These are phyloP conservation scores for Alternaria hordeiaustralica DNA, from an alignment of 2,329 filamentous ascomycete species.

Conservation along the genomic window DNA sequence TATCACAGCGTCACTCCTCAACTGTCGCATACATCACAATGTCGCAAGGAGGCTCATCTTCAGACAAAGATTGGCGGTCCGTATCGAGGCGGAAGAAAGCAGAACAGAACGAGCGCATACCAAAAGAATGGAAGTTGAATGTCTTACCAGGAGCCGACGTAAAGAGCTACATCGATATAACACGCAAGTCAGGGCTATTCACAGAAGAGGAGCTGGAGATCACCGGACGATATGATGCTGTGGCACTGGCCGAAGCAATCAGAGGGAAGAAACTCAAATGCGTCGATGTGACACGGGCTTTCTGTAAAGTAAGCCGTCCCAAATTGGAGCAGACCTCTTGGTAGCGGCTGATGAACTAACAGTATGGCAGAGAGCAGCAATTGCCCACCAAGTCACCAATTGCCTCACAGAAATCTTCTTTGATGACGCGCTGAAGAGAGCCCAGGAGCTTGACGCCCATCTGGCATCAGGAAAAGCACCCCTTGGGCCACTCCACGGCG, in stretches of 20 bases:
- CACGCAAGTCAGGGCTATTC: constrained; percentile 61
- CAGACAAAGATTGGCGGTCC: constrained; percentile 46
- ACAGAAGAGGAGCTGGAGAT: constrained; percentile 60
- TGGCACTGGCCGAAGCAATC: constrained; percentile 47
- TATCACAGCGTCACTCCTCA: background rate
- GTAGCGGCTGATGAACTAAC: background rate
- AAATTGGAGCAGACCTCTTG: background rate
- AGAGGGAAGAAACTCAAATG: constrained; percentile 43
- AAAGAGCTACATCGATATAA: constrained; percentile 53
- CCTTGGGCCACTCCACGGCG: constrained; percentile 55
- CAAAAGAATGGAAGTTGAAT: constrained; percentile 52
- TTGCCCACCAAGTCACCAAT: constrained; percentile 56
- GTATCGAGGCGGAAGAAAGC: constrained; percentile 53
- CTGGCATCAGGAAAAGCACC: constrained; percentile 47
- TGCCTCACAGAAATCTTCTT: constrained; percentile 52
- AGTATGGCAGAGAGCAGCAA: constrained; percentile 49
- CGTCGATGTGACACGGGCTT: constrained; percentile 50
- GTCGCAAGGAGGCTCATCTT: constrained; percentile 12
- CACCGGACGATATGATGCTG: constrained; percentile 61
- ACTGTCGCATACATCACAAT: constrained; percentile 15
- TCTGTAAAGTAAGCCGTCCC: constrained; percentile 48
- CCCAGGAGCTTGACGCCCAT: constrained; percentile 51
- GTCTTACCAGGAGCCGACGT: constrained; percentile 25
- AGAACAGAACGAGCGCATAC: constrained; percentile 51
- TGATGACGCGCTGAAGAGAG: constrained; percentile 41